Percentiles rank a stretch among this genome's conserved stretches.
Conservation (phyloP, 306 rosid species). For the Abrus precatorius region DNA sequence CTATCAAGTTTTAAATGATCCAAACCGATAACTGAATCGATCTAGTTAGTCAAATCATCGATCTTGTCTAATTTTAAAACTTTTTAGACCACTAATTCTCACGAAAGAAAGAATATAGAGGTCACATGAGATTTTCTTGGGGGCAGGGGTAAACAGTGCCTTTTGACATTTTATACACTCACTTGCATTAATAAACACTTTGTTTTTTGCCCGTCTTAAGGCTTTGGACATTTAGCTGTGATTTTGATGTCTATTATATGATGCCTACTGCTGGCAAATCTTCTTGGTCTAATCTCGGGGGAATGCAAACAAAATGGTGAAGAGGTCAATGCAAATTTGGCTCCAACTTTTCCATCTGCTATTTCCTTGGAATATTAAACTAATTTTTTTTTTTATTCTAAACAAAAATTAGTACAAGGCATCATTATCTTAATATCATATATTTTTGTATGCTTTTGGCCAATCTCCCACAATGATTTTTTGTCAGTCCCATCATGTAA, state of each 20-base stretch:
- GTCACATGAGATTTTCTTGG: too few species aligned
- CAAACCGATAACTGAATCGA: too few species aligned
- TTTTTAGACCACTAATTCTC: too few species aligned
- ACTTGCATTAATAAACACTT: background rate
- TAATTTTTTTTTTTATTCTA: background rate
- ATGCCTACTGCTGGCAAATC: conserved; percentile 59
- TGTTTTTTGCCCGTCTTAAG: conserved; percentile 24
- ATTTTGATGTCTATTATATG: conserved; percentile 36
- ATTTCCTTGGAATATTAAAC: conserved; percentile 33
- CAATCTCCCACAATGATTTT: conserved; percentile 41
- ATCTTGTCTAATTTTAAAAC: too few species aligned
- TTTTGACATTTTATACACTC: conserved; percentile 23
- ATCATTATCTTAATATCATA: conserved; percentile 46
- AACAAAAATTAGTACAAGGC: conserved; percentile 33
- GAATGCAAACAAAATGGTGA: conserved; percentile 49
- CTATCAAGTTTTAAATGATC: too few species aligned
- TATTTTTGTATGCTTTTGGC: conserved; percentile 35
- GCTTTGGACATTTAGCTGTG: conserved; percentile 2
- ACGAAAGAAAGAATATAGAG: background rate
- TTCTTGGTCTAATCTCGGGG: conserved; percentile 37
- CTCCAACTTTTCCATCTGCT: conserved; percentile 16
- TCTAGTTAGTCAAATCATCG: too few species aligned
- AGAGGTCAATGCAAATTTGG: conserved; percentile 57
- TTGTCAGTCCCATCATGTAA: conserved; percentile 38
- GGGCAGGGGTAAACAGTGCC: background rate